A percentile compares a stretch with the other conserved stretches of the same genome.
phyloP scores from a whole-genome alignment of 208 protist species.

The Leishmania lainsoni region DNA sequence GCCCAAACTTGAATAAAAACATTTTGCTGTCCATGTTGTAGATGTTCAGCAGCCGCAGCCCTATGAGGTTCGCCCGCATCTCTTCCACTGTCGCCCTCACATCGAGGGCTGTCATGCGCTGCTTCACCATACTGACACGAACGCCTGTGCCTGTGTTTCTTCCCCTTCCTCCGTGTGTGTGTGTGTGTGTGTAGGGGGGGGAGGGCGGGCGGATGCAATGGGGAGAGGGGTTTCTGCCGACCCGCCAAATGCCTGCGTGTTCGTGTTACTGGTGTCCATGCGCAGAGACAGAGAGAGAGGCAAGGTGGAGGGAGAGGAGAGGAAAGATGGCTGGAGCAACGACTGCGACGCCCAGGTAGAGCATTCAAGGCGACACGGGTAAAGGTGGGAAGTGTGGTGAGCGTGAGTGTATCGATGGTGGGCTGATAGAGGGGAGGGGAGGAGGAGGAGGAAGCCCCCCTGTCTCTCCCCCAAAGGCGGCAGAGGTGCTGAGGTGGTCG shows the following conservation, averaged over 20 bases:
- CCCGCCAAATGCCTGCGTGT: neutral
- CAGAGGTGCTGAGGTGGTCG: neutral
- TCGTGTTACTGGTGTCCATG: neutral
- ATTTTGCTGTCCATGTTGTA: slow-evolving; percentile 94
- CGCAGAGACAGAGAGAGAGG: neutral
- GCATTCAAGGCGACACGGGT: neutral
- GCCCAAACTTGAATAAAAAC: slow-evolving; percentile 95
- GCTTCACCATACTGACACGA: slow-evolving; percentile 77
- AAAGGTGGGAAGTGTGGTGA: neutral
- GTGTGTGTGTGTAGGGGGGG: neutral
- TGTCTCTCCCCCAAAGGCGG: neutral
- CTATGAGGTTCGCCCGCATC: slow-evolving; percentile 79
- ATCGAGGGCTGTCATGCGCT: slow-evolving; percentile 93
- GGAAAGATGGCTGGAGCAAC: neutral
- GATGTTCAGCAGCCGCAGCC: slow-evolving; percentile 93
- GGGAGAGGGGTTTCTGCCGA: too few relatives aligned
- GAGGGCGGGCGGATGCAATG: neutral
- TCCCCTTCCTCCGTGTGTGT: neutral
- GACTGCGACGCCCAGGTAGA: neutral
- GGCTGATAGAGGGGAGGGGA: neutral
- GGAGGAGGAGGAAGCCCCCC: too few relatives aligned
- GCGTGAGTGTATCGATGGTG: too few relatives aligned
- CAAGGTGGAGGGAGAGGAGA: neutral
- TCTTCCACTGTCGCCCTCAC: slow-evolving; percentile 90
- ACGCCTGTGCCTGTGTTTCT: neutral